Evolutionary conservation across 2,329 filamentous ascomycete species (phyloP).

Genomic region (Colletotrichum horii): DNA sequence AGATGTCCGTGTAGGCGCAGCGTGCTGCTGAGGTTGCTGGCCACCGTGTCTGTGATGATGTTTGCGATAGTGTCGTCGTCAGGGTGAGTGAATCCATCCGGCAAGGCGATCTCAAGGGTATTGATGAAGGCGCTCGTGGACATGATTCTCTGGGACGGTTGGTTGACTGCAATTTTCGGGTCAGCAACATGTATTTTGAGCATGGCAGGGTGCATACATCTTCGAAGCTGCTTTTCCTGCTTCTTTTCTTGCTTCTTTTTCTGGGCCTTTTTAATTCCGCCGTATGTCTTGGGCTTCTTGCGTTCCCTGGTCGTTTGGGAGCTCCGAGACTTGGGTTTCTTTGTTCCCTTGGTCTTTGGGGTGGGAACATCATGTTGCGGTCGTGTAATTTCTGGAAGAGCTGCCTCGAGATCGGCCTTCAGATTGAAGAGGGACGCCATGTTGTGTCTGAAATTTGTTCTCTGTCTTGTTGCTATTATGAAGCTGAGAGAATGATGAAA

Average conservation of each 20-base stretch:
- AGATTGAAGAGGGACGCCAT: background rate
- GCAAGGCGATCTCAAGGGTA: background rate
- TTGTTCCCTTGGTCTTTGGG: background rate
- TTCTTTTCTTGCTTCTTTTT: background rate
- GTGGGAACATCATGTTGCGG: background rate
- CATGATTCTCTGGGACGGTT: background rate
- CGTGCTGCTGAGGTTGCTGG: background rate
- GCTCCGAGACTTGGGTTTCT: background rate
- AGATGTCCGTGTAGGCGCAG: background rate
- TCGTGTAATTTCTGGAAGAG: background rate
- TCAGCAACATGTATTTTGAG: background rate
- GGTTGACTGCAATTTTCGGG: background rate
- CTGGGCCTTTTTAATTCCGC: background rate
- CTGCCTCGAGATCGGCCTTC: background rate
- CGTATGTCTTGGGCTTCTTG: background rate
- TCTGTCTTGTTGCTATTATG: rapidly evolving
- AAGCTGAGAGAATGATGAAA: background rate
- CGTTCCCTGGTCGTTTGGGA: background rate
- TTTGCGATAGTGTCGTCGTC: background rate
- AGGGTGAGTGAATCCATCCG: background rate
- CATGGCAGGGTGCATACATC: background rate
- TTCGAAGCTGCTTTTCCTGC: background rate
- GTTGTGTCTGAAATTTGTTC: rapidly evolving
- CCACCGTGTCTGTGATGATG: background rate
- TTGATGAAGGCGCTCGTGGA: background rate